Base-by-base conservation (phyloP, 805 yeast species). In the Kurtzmaniella cleridarum region DNA sequence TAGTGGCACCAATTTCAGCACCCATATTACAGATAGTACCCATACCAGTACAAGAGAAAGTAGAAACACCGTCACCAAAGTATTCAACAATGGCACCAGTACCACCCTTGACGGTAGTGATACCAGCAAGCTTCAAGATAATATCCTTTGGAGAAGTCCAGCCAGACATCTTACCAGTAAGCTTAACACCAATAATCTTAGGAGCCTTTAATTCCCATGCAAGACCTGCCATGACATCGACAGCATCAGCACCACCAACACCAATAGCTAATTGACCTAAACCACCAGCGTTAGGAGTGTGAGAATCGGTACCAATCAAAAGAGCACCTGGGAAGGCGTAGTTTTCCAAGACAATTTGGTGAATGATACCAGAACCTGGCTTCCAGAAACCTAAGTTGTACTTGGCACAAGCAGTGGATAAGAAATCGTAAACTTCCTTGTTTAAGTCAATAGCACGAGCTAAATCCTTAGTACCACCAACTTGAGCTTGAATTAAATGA, bases 191-290 rank as follows among this genome's bases (percentile, higher is more conserved):
- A 54, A 91, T 67, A 56, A 89, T 78, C 73, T 86, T 88, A 59
- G 98, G 98, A 44, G 97, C 97, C 76, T 90, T 90, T 60, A 90
- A 79, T 73, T 90, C 98, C 98, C 98, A 90, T 41, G 98, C 84
- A 50, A 88, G 76, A 59, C 84, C 84, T 45, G 97, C 86, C 81
- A 90, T 79, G 45, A 88, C 97, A 64, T 90, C 98, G 52, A 90
- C 98, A 47, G 97, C 97, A 66, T 90, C 98, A 51, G 98, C 98
- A 78, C 98, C 98, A 76, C 97, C 98, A 52, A 91, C 97, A 78
- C 97, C 98, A 53, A 90, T 90, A 51, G 97, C 97, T 58, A 90
- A 79, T 71, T 87, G 95, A 73, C 97, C 97, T 59, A 90, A 77
- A 71, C 97, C 97, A 76, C 97, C 97, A 43, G 96, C 97, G 66